phyloP scores from a whole-genome alignment of 1,284 basidiomycete genomes.

The Ustilago loliicola region DNA sequence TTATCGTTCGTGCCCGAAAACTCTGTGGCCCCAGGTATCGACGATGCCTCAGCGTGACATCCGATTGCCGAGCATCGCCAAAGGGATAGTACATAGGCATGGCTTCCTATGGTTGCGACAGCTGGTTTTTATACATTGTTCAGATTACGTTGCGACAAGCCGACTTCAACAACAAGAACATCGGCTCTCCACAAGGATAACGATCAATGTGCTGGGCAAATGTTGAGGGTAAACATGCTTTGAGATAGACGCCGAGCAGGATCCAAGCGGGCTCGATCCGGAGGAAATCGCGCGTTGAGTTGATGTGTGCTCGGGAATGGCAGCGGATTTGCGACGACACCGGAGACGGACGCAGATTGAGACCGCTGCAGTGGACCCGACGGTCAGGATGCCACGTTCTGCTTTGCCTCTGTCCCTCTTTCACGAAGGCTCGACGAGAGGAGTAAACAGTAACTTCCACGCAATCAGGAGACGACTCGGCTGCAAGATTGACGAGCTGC shows the following conservation, averaged over 20 bases:
- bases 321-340: constrained; percentile 12
- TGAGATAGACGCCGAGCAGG: constrained; percentile 4
- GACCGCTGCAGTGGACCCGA: neutral
- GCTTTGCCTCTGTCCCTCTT: neutral
- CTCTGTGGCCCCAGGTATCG: neutral
- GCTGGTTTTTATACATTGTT: neutral
- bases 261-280: neutral
- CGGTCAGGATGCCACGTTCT: constrained; percentile 11
- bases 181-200: neutral
- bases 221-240: neutral
- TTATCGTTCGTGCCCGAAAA: neutral
- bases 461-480: neutral
- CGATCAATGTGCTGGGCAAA: neutral
- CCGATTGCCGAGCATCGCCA: constrained; percentile 9
- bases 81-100: neutral
- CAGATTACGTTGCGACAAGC: neutral
- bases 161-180: neutral
- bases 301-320: neutral
- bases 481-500: constrained; percentile 3
- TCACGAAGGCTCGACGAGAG: neutral
- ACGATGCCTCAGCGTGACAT: constrained; percentile 5
- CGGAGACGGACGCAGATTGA: neutral
- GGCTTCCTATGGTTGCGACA: neutral
- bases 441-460: neutral
- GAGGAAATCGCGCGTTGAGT: neutral